phyloP scores from a whole-genome alignment of 2,329 filamentous ascomycete genomes.

The Samsoniella hepiali region DNA sequence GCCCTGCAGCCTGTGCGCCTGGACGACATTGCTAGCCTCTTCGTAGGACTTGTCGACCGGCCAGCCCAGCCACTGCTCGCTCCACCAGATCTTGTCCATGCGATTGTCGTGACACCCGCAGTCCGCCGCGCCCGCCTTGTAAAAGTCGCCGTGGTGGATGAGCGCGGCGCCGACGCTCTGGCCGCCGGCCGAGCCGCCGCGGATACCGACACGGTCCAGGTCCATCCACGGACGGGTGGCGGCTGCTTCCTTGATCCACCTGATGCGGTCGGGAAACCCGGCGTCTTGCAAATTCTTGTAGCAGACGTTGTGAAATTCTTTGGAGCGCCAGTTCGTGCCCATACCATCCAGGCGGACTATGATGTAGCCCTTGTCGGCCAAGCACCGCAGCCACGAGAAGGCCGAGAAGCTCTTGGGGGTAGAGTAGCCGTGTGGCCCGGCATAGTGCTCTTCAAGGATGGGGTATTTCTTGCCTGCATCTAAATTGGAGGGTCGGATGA shows the following conservation, averaged over 20 bases:
- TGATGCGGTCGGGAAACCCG: conserved; percentile 29
- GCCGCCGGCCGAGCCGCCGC: conserved; percentile 30
- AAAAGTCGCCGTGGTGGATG: conserved; percentile 29
- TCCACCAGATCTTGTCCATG: conserved; percentile 34
- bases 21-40: conserved; percentile 27
- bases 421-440: conserved; percentile 26
- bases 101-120: conserved; percentile 32
- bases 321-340: conserved; percentile 31
- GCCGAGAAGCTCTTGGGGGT: conserved; percentile 27
- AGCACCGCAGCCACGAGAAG: conserved; percentile 21
- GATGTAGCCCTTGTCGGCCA: conserved; percentile 30
- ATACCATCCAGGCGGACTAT: conserved; percentile 31
- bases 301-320: conserved; percentile 30
- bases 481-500: conserved; percentile 27
- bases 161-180: conserved; percentile 29
- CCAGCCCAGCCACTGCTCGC: conserved; percentile 33
- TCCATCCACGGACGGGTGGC: conserved; percentile 30
- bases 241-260: conserved; percentile 29
- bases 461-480: conserved; percentile 27
- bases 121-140: conserved; percentile 28
- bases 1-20: conserved; percentile 28
- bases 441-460: conserved; percentile 30
- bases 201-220: conserved; percentile 27
- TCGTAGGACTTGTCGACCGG: conserved; percentile 30
- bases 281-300: conserved; percentile 31